Conservation (phyloP, 106 monocot species). For the Ottelia alismoides region DNA sequence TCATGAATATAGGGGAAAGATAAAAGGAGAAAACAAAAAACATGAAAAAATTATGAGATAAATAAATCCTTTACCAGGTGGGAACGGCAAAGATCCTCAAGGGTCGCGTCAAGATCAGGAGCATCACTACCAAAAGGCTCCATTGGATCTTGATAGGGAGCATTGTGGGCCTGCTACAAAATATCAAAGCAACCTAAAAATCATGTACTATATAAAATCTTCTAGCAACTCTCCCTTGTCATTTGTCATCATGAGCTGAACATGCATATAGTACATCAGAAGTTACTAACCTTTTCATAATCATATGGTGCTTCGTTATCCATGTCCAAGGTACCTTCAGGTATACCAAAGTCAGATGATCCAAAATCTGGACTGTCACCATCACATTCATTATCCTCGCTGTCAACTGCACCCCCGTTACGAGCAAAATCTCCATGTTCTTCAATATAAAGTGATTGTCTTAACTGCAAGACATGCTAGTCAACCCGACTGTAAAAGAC, state of each 20-base stretch:
- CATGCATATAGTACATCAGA: too few species aligned
- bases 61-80: conserved; percentile 94
- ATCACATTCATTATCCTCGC: conserved; percentile 26
- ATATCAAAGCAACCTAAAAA: too few species aligned
- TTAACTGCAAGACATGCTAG: conserved; percentile 77
- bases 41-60: too few species aligned
- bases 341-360: conserved; percentile 25
- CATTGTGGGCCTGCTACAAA: conserved; percentile 13
- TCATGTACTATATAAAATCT: too few species aligned
- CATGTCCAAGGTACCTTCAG: conserved; percentile 19
- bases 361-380: conserved; percentile 38
- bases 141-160: conserved; percentile 18
- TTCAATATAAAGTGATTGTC: conserved; percentile 58
- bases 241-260: too few species aligned
- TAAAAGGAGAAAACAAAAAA: too few species aligned
- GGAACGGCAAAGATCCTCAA: conserved; percentile 86
- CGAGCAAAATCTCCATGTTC: conserved; percentile 20
- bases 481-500: too few species aligned
- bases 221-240: too few species aligned
- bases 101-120: conserved; percentile 35
- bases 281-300: conserved; percentile 46
- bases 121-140: conserved; percentile 27
- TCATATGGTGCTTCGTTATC: conserved; percentile 25
- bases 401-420: conserved; percentile 24
- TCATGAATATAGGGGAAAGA: too few species aligned